These are phyloP conservation scores for Avena atlantica DNA, from an alignment of 176 grass and related monocot genomes.

Conservation along the genomic window DNA sequence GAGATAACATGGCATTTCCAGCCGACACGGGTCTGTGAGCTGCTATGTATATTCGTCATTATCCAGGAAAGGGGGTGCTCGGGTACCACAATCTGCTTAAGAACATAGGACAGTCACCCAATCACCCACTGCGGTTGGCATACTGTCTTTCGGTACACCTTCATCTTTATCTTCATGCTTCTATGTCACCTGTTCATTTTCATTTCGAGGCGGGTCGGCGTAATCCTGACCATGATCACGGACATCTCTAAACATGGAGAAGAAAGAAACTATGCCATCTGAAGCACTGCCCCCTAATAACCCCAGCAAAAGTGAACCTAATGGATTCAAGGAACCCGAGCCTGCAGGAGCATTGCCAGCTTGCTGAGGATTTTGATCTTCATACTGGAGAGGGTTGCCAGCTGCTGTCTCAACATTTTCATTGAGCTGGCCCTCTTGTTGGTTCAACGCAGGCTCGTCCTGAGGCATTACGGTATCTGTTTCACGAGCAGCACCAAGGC, in stretches of 20 bases:
- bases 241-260: conserved; percentile 89
- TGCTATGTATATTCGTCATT: conserved; percentile 59
- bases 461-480: conserved; percentile 42
- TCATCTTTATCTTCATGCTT: neutral
- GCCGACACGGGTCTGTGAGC: conserved; percentile 32
- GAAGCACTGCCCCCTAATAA: conserved; percentile 80
- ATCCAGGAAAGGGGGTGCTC: conserved; percentile 40
- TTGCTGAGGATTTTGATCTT: conserved; percentile 54
- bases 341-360: conserved; percentile 48
- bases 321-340: conserved; percentile 61
- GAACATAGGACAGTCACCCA: neutral
- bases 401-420: conserved; percentile 35
- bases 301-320: conserved; percentile 79
- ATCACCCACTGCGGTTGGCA: conserved; percentile 1
- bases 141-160: neutral
- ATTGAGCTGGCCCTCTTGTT: conserved; percentile 44
- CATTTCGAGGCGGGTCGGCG: conserved; percentile 54
- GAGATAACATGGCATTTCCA: conserved; percentile 40
- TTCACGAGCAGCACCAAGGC: conserved; percentile 45
- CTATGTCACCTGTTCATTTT: conserved; percentile 75
- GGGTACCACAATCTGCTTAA: conserved; percentile 7
- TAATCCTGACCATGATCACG: conserved; percentile 74
- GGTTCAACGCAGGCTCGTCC: conserved; percentile 42
- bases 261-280: conserved; percentile 92
- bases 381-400: conserved; percentile 40